Evolutionary conservation across 2,329 filamentous ascomycete genomes (phyloP).

Genomic region (Fusarium ramigenum): DNA sequence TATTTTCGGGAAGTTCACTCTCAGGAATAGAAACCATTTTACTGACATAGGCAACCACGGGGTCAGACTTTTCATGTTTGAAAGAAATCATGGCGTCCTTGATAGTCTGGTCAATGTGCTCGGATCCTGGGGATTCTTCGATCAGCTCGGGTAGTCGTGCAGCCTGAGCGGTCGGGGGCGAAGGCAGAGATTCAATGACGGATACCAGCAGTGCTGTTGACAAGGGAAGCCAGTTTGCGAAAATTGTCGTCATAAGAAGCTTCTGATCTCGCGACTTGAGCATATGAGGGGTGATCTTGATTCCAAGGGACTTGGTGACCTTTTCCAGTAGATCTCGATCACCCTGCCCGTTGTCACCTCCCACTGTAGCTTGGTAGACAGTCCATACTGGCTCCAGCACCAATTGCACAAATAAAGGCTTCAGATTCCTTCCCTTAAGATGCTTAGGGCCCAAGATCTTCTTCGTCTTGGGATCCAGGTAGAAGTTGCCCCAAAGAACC

Average conservation of each 20-base stretch:
- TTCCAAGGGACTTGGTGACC: constrained; percentile 89
- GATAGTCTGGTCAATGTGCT: constrained; percentile 73
- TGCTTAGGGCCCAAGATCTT: constrained; percentile 91
- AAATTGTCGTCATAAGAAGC: constrained; percentile 84
- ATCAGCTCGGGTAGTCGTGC: constrained; percentile 82
- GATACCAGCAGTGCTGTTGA: constrained; percentile 94
- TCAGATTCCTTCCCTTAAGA: constrained; percentile 88
- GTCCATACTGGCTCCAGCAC: constrained; percentile 97
- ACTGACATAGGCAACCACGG: constrained; percentile 93
- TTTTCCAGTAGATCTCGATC: constrained; percentile 87
- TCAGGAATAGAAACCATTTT: constrained; percentile 98
- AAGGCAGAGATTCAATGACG: constrained; percentile 90
- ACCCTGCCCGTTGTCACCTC: constrained; percentile 82
- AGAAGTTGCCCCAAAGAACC: constrained; percentile 96
- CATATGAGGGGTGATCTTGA: constrained; percentile 86
- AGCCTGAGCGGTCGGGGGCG: constrained; percentile 81
- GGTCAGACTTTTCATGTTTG: constrained; percentile 73
- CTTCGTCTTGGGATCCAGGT: constrained; percentile 96
- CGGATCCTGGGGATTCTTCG: constrained; percentile 79
- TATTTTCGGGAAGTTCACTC: constrained; percentile 90
- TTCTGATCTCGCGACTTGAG: constrained; percentile 84
- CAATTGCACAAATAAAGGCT: constrained; percentile 97
- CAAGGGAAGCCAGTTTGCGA: constrained; percentile 88
- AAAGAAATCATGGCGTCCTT: constrained; percentile 86
- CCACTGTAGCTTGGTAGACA: constrained; percentile 89